Base-by-base conservation (phyloP, 2,329 filamentous ascomycete genomes). In the Teratosphaeria nubilosa region DNA sequence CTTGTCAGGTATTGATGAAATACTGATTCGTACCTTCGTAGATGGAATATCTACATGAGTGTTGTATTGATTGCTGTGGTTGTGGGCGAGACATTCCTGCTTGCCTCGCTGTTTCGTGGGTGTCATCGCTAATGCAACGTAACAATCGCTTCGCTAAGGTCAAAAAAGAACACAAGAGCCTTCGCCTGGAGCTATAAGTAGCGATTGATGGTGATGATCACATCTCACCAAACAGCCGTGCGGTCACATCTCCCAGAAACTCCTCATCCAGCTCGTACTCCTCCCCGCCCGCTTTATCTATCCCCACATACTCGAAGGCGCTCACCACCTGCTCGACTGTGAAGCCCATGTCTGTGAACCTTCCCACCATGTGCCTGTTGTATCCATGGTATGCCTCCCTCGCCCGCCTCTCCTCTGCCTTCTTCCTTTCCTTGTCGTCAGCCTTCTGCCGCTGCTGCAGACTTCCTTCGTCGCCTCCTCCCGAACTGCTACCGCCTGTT, bases 271-370 rank as follows among this genome's bases (percentile, higher is more conserved):
- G 77, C 66, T 89, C 86, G 71, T 95, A 94, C 69, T 94, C 88
- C 64, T 86, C 78, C 0, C 91, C 91, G 27, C 81, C 82, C 65
- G 87, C 90, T 20, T 83, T 82, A 62, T 92, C 88, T 64, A 96
- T 91, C 5, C 89, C 88, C 7, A 94, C 86, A 60, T 82, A 88
- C 56, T 86, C 80, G 57, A 96, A 95, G 0, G 90, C 89, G 10
- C 87, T 82, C 0, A 96, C 90, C 1, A 97, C 90, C n/a, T 82
- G 80, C 54, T 91, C 88, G 1, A 95, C 82, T 58, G 90, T 86
- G 66, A 97, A 97, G 11, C 92, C 92, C 92, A 97, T 97, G 66
- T 79, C 82, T 16, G 88, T 84, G 66, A 97, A 97, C 4, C 87
- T 82, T 68, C 94, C 85, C 63, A 97, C 83, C 48, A 96, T 79